Evolutionary conservation across 768 basidiomycete species (phyloP).

Genomic region (Pluteus cervinus): DNA sequence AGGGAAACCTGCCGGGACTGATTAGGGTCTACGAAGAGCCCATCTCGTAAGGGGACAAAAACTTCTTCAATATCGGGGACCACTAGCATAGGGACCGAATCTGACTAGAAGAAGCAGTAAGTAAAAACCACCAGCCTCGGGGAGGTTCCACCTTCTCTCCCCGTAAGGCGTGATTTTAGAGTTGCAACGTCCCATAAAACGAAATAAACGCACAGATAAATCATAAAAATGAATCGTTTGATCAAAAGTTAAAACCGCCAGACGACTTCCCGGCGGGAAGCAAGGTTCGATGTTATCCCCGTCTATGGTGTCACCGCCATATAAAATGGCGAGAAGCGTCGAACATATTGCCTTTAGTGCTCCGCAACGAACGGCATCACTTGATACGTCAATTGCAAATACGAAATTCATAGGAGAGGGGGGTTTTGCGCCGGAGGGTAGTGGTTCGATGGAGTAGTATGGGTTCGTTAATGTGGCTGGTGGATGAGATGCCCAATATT

Average conservation of each 20-base stretch:
- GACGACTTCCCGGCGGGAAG: slow-evolving; percentile 45
- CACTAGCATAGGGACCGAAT: slow-evolving; percentile 65
- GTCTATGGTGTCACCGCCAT: slow-evolving; percentile 43
- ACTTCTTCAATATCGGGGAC: slow-evolving; percentile 90
- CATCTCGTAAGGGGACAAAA: slow-evolving; percentile 69
- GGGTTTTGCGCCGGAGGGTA: slow-evolving; percentile 35
- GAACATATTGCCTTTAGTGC: slow-evolving; percentile 63
- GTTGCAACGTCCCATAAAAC: no score
- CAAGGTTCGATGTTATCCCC: slow-evolving; percentile 35
- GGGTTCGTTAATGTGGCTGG: slow-evolving; percentile 45
- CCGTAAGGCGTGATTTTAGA: no score
- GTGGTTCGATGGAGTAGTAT: slow-evolving; percentile 47
- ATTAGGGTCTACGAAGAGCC: slow-evolving; percentile 70
- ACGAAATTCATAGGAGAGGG: slow-evolving; percentile 70
- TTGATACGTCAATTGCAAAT: slow-evolving; percentile 85
- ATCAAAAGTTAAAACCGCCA: slow-evolving; percentile 87
- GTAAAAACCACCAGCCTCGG: slow-evolving; percentile 10
- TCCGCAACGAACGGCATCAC: slow-evolving; percentile 60
- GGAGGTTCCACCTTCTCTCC: no score
- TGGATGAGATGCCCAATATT: slow-evolving; percentile 82
- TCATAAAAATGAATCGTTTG: slow-evolving; percentile 81
- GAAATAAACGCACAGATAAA: slow-evolving; percentile 57
- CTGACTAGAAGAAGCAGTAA: slow-evolving; percentile 31
- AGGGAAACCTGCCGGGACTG: slow-evolving; percentile 55
- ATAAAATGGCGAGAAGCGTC: slow-evolving; percentile 57